These are phyloP conservation scores for Pyrenophora seminiperda DNA, from an alignment of 2,329 filamentous ascomycete genomes.

Conservation along the genomic window DNA sequence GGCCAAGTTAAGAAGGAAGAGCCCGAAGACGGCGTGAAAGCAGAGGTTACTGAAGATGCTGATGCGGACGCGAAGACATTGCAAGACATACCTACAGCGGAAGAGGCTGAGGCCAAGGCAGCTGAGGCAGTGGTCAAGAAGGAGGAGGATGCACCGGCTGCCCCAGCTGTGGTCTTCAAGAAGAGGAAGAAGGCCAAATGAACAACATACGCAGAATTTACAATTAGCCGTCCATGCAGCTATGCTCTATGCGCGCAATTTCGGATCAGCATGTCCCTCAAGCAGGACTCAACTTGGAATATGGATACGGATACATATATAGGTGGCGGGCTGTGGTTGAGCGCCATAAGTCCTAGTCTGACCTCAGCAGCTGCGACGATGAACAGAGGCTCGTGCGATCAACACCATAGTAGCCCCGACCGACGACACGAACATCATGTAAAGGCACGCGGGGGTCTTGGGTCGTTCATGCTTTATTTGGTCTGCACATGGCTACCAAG, in stretches of 20 bases:
- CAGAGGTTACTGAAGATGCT: slow-evolving; percentile 16
- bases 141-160: slow-evolving; percentile 30
- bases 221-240: not conserved
- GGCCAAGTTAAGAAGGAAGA: slow-evolving; percentile 52
- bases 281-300: too few species aligned
- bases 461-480: not conserved
- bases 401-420: not conserved
- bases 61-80: slow-evolving; percentile 25
- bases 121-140: slow-evolving; percentile 22
- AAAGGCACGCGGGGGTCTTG: not conserved
- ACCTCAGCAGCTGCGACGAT: not conserved
- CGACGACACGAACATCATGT: not conserved
- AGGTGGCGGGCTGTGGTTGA: too few species aligned
- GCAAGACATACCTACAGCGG: slow-evolving; percentile 38
- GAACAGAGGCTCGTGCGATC: not conserved
- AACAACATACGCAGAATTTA: not conserved
- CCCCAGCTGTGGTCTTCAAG: slow-evolving; percentile 71
- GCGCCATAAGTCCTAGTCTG: too few species aligned
- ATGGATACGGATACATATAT: too few species aligned
- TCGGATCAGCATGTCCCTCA: not conserved
- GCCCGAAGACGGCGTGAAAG: slow-evolving; percentile 29
- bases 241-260: not conserved
- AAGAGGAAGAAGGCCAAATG: slow-evolving; percentile 72
- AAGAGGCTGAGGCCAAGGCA: slow-evolving; percentile 29
- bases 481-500: not conserved